Evolutionary conservation across 2,329 filamentous ascomycete genomes (phyloP).

Genomic region (Neurospora crassa): DNA sequence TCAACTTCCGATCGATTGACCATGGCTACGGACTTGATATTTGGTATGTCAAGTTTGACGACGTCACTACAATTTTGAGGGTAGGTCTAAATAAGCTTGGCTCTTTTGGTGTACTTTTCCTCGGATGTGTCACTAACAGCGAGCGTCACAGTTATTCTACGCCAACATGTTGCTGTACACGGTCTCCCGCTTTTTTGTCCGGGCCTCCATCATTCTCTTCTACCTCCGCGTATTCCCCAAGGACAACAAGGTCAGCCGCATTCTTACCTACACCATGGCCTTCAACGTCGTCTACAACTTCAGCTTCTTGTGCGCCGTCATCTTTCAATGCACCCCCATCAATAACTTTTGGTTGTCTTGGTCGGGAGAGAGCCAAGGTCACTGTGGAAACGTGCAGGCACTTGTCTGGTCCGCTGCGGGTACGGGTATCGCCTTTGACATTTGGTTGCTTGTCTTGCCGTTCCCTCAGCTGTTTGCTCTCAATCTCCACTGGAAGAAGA

Average conservation of each 20-base stretch:
- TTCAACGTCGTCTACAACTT: slow-evolving; percentile 31
- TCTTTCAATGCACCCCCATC: slow-evolving; percentile 44
- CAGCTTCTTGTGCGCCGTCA: slow-evolving; percentile 30
- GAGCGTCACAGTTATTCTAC: slow-evolving; percentile 32
- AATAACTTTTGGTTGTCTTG: slow-evolving; percentile 43
- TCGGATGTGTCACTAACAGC: background rate
- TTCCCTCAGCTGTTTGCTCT: slow-evolving; percentile 32
- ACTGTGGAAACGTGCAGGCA: slow-evolving; percentile 39
- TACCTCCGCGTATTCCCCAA: slow-evolving; percentile 45
- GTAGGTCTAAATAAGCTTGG: slow-evolving; percentile 2
- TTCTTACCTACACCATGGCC: slow-evolving; percentile 33
- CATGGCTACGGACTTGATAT: slow-evolving; percentile 40
- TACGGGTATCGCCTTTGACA: slow-evolving; percentile 42
- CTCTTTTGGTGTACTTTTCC: background rate
- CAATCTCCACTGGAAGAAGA: slow-evolving; percentile 36
- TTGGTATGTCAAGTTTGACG: slow-evolving; percentile 34
- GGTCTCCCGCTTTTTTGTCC: slow-evolving; percentile 33
- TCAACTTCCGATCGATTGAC: slow-evolving; percentile 10
- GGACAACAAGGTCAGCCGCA: slow-evolving; percentile 23
- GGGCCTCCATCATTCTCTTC: slow-evolving; percentile 43
- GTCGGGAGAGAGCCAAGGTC: slow-evolving; percentile 36
- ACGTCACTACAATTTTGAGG: slow-evolving; percentile 32
- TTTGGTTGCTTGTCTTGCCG: slow-evolving; percentile 43
- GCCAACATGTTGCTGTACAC: slow-evolving; percentile 35
- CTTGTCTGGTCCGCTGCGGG: slow-evolving; percentile 41